Percentiles rank a stretch among this genome's conserved stretches.
phyloP scores from a whole-genome alignment of 306 rosid species.

The Fragaria iinumae region DNA sequence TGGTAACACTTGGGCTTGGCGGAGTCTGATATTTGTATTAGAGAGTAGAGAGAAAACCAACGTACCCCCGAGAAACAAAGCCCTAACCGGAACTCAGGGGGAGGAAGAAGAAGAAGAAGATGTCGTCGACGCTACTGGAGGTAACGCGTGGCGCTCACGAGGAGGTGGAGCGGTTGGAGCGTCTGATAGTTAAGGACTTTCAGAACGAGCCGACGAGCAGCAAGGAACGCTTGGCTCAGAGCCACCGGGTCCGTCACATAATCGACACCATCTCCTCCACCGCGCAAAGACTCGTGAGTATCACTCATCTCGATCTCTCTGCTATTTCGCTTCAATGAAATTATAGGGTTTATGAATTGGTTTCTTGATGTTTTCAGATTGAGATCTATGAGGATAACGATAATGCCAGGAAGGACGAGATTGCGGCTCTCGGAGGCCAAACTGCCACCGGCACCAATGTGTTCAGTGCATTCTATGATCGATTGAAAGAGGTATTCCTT shows the following conservation, averaged over 20 bases:
- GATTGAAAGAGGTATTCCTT: conserved; percentile 77
- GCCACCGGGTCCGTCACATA: conserved; percentile 84
- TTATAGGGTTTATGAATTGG: conserved; percentile 13
- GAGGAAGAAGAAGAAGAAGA: conserved; percentile 26
- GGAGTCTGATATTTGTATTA: too few species aligned
- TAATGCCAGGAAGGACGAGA: conserved; percentile 89
- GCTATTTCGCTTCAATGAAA: not conserved
- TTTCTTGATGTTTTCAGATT: conserved; percentile 47
- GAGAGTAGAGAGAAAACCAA: not conserved
- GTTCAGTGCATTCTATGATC: conserved; percentile 90
- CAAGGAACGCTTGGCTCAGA: conserved; percentile 82
- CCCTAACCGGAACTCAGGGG: not conserved
- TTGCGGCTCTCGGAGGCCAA: conserved; percentile 96
- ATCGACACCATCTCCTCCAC: conserved; percentile 68
- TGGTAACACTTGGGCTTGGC: too few species aligned
- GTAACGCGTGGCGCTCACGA: conserved; percentile 86
- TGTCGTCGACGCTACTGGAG: conserved; percentile 97
- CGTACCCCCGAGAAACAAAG: not conserved
- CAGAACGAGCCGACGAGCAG: conserved; percentile 61
- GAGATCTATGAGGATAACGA: conserved; percentile 83
- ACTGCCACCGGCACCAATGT: conserved; percentile 84
- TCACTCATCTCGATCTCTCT: not conserved
- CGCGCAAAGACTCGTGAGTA: conserved; percentile 60
- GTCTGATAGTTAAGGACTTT: conserved; percentile 82
- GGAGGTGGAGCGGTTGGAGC: conserved; percentile 92